Evolutionary conservation across 78 protist genomes (phyloP).

Genomic region (Salpingoeca rosetta): DNA sequence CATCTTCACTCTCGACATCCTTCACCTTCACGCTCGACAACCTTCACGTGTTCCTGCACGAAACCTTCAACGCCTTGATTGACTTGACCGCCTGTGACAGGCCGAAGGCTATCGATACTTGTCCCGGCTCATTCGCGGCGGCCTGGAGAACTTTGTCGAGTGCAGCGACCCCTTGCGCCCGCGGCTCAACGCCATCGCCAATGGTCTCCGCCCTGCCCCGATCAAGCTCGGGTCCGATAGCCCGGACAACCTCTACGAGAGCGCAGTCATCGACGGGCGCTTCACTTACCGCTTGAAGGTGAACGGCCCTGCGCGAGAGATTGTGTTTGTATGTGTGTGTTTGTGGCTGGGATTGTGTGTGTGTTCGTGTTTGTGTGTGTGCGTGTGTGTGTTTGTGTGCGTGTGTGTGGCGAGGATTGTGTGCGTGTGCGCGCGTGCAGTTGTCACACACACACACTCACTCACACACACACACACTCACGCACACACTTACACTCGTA

Average conservation of each 20-base stretch:
- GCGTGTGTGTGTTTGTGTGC: too few relatives aligned
- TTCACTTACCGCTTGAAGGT: neutral
- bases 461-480: too few relatives aligned
- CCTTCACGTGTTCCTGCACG: neutral
- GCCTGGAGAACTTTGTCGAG: neutral
- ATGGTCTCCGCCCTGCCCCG: neutral
- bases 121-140: neutral
- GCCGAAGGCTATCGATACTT: neutral
- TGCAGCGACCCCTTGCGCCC: neutral
- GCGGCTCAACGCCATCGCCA: neutral
- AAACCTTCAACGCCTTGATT: neutral
- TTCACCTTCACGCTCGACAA: neutral
- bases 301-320: too few relatives aligned
- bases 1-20: neutral
- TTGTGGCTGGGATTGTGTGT: too few relatives aligned
- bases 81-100: neutral
- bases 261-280: neutral
- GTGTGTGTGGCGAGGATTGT: too few relatives aligned
- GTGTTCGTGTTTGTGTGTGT: too few relatives aligned
- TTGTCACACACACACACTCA: too few relatives aligned
- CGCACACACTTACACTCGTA: too few relatives aligned
- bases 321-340: too few relatives aligned
- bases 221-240: neutral
- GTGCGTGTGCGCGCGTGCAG: too few relatives aligned
- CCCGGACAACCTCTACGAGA: neutral